Evolutionary conservation across 805 yeast genomes (phyloP), one percentile per base, ranked within the genome.

Genomic region (Candida sonorensis): DNA sequence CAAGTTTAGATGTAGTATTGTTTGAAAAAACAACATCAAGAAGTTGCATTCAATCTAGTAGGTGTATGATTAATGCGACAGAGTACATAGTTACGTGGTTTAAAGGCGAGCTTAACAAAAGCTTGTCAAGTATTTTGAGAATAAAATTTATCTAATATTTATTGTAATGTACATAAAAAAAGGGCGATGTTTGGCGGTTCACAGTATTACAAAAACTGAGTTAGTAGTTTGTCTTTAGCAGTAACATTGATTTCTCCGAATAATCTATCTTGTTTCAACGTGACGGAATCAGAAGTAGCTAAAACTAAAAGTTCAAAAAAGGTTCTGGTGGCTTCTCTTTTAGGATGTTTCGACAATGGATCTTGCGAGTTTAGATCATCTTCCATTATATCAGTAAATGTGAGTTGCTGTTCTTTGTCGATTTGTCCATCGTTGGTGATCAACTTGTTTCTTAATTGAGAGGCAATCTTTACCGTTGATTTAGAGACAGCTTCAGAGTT

Each of bases 251-350:
- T 77, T 23, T 69, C 73, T 4, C 78, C 80, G 42, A 77, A 84
- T 14, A 80, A 45, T 24, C 61, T 62, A 7, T 66, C 64, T 59
- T 85, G 95, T 23, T 72, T 57, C 26, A 86, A 55, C 11, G 63
- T 61, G 28, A 87, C 61, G 33, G 90, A 78, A 44, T 81, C 87
- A 27, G 75, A 66, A 5, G 92, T 79, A 2, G 94, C 94, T 36
- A 87, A 64, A 4, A 86, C 90, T 44, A 87, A 64, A 51, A 87
- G 54, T 52, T 87, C 94, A 48, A 86, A 87, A 57, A 87, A 87
- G 33, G 83, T 67, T 46, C 75, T 69, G 3, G 85, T 75, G 14
- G 86, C 84, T 45, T 79, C 78, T 42, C 66, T 62, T 48, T 69
- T 68, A 37, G 63, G 62, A 38, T 62, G 60, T 2, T 31, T 37